These are phyloP conservation scores for Dunaliella primolecta DNA, from an alignment of 139 green algal genomes.

Conservation along the genomic window DNA sequence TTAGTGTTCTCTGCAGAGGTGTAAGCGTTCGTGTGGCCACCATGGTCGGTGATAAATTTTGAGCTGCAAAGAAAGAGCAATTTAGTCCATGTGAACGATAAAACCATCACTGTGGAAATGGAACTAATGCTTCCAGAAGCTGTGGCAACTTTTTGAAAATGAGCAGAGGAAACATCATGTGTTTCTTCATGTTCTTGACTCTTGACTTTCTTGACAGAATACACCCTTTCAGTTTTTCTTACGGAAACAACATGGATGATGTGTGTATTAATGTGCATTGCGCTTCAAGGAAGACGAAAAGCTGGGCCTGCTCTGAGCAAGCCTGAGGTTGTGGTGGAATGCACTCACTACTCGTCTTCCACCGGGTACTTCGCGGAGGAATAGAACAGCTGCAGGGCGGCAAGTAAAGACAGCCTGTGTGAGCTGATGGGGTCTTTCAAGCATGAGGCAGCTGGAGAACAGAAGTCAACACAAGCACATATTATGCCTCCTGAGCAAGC, in stretches of 20 bases:
- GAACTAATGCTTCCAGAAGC: background rate
- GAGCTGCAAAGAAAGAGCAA: background rate
- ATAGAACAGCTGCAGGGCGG: conserved; percentile 73
- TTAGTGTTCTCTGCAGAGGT: conserved; percentile 81
- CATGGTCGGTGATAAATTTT: conserved; percentile 46
- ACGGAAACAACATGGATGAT: too few relatives aligned
- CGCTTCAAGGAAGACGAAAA: too few relatives aligned
- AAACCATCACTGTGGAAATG: background rate
- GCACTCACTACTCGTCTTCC: conserved; percentile 3
- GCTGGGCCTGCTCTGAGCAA: too few relatives aligned
- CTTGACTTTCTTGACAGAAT: background rate
- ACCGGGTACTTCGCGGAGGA: conserved; percentile 72
- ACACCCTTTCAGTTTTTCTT: background rate
- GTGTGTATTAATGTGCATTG: too few relatives aligned
- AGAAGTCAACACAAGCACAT: too few relatives aligned
- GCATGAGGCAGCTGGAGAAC: too few relatives aligned
- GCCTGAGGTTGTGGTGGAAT: too few relatives aligned
- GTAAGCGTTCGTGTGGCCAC: conserved; percentile 88
- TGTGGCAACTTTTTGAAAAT: too few relatives aligned
- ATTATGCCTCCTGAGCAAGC: too few relatives aligned
- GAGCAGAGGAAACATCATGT: too few relatives aligned
- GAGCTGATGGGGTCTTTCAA: too few relatives aligned
- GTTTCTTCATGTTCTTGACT: background rate
- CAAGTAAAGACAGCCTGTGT: background rate
- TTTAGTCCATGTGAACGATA: background rate